Base-by-base conservation (phyloP, 1,284 basidiomycete species). In the Vanrija humicola region DNA sequence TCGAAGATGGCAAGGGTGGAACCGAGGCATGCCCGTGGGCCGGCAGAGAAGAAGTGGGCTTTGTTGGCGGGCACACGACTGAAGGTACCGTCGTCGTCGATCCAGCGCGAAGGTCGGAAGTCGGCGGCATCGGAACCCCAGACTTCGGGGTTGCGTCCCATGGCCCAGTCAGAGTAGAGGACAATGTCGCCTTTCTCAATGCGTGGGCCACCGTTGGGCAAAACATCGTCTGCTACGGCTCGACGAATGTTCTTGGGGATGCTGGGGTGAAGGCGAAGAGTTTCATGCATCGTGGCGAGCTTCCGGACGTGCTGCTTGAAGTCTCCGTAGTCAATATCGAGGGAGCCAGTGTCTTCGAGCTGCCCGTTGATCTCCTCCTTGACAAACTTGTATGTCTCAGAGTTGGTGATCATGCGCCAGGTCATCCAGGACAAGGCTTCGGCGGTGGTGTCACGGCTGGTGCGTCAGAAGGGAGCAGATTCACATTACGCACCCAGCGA, bases 21-120 rank as follows among this genome's bases (percentile, higher is more conserved):
- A 3, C 46, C 46, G 6, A 48, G 46, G 21, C 46, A 48, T 6
- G 46, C 46, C 3, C 46, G 34, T 6, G 46, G 46, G 3, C 46
- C 46, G 12, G 46, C 46, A 3, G 46, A 48, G 46, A 48, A 48
- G 38, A 48, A 48, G 38, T 48, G 46, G 18, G 46, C 46, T 18
- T 48, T 48, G 46, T 21, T 39, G 18, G 46, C 18, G 3, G 46
- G 38, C n/a, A 38, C 18, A 8, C 46, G 46, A 5, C 14, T 23
- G 28, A 28, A 23, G 38, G 12, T 46, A 14, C 44, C 44, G 21
- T 46, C 44, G 14, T 46, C 44, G 44, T 46, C 44, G 44, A 46
- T 28, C 28, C 28, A 28, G 28, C 28, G 28, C 28, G 28, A 28
- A 7, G 28, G 28, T 3, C 34, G 21, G 46, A 38, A 25, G 19